Base-by-base conservation (phyloP, 768 basidiomycete genomes). In the Mycena vulgaris region DNA sequence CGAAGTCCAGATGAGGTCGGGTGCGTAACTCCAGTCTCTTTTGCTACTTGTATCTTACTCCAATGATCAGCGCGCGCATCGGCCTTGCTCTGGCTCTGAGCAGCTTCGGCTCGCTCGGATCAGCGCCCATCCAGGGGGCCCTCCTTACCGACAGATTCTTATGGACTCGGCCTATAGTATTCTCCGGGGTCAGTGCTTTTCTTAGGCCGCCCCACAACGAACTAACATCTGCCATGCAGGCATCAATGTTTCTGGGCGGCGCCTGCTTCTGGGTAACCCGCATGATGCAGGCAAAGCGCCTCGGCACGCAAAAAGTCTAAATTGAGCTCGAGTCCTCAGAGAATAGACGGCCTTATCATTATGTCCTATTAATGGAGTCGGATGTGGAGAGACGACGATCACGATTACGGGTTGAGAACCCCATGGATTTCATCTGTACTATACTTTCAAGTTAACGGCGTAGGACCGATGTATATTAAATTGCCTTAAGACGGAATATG, bases 91-190 rank as follows among this genome's bases (percentile, higher is more conserved):
- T 68, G 3, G 57, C 66, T 13, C 16, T 68, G 17, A 33, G 37
- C 16, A 53, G 66, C 51, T 25, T 68, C 30, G 66, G 55, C 51
- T 31, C 51, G 25, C 59, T 68, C 25, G 30, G 10, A n/a, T 59
- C 66, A 30, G 66, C 58, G 14, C 66, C 66, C 5, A 68, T 68
- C n/a, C 66, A 68, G 47, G 66, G 66, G 10, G 66, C 66, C 28
- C 42, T 68, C 27, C 58, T 68, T 10, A 61, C 58, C n/a, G 25
- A 39, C 30, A 14, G 21, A 27, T 68, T 42, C 19, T 30, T 31
- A 3, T 68, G 66, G 66, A 61, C 48, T 9, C 58, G 66, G 21
- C 66, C 66, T n/a, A 49, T 61, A 9, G 51, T 42, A 13, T 68
- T 68, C 42, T 52, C 66, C 48, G 66, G 28, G 21, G 58, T 68